Percentiles rank a stretch among this genome's conserved stretches.
phyloP scores from a whole-genome alignment of 768 basidiomycete species.

The Sistotremastrum suecicum region DNA sequence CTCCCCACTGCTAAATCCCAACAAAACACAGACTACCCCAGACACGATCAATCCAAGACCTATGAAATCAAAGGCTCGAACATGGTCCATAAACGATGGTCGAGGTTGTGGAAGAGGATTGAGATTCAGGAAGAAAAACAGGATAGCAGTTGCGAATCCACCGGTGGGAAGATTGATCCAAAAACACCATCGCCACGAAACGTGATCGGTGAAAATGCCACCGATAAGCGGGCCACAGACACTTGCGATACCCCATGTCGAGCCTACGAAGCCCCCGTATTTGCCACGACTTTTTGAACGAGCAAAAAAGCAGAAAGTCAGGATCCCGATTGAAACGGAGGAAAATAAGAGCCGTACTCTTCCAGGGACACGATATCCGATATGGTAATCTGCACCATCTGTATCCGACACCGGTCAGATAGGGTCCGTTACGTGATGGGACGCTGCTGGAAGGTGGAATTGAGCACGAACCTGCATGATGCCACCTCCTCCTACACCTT shows the following conservation, averaged over 20 bases:
- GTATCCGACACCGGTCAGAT: constrained; percentile 1
- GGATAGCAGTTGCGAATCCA: constrained; percentile 41
- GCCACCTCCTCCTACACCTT: constrained; percentile 75
- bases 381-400: constrained; percentile 59
- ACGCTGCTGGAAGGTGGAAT: too few species aligned
- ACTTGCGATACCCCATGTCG: constrained; percentile 65
- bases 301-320: not conserved
- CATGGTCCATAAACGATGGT: constrained; percentile 40
- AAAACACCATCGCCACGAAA: constrained; percentile 61
- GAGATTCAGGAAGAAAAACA: constrained; percentile 68
- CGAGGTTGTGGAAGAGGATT: constrained; percentile 45
- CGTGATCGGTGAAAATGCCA: constrained; percentile 66
- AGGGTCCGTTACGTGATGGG: too few species aligned
- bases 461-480: constrained; percentile 34
- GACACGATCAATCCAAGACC: constrained; percentile 49
- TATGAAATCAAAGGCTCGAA: constrained; percentile 56
- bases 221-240: constrained; percentile 71
- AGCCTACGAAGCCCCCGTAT: constrained; percentile 61
- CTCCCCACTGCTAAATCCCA: constrained; percentile 65
- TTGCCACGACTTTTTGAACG: constrained; percentile 46
- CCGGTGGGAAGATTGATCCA: constrained; percentile 48
- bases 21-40: constrained; percentile 52
- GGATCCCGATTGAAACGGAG: not conserved
- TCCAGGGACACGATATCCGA: constrained; percentile 72
- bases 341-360: constrained; percentile 33